These are phyloP conservation scores for Spiromastix sp. DNA, from an alignment of 2,329 filamentous ascomycete genomes.

Conservation along the genomic window DNA sequence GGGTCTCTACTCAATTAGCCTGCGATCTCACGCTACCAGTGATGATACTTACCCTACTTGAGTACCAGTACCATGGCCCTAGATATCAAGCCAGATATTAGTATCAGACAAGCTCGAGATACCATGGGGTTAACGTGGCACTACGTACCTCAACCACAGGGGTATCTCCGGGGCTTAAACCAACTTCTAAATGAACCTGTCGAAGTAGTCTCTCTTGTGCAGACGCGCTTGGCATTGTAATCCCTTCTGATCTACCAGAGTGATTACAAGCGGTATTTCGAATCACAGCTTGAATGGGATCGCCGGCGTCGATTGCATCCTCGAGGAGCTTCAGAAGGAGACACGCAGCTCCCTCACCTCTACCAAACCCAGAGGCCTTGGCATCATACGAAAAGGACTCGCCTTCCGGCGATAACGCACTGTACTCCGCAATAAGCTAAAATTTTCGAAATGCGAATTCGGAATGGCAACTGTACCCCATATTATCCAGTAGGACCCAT, in stretches of 20 bases:
- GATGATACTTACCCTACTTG: too few relatives aligned
- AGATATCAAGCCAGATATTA: too few relatives aligned
- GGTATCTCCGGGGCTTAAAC: slow-evolving; percentile 6
- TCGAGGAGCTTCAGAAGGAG: slow-evolving; percentile 34
- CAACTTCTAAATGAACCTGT: slow-evolving; percentile 21
- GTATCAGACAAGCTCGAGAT: too few relatives aligned
- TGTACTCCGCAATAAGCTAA: slow-evolving; percentile 11
- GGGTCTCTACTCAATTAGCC: not conserved
- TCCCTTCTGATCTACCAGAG: slow-evolving; percentile 37
- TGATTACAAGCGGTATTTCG: slow-evolving; percentile 32
- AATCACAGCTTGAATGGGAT: slow-evolving; percentile 36
- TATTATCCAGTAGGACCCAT: too few relatives aligned
- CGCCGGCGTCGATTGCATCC: slow-evolving; percentile 31
- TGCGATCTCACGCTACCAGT: not conserved
- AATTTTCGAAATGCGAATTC: too few relatives aligned
- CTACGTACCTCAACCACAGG: slow-evolving; percentile 1
- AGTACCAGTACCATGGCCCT: too few relatives aligned
- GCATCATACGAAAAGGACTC: slow-evolving; percentile 27
- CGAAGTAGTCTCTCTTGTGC: slow-evolving; percentile 27
- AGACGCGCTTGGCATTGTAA: slow-evolving; percentile 32
- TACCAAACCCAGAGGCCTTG: slow-evolving; percentile 35
- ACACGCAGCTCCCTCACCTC: slow-evolving; percentile 35
- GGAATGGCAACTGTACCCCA: too few relatives aligned
- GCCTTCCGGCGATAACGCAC: slow-evolving; percentile 20
- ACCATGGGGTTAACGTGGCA: too few relatives aligned